phyloP scores from a whole-genome alignment of 2,329 filamentous ascomycete species.

The Colletotrichum sp. region DNA sequence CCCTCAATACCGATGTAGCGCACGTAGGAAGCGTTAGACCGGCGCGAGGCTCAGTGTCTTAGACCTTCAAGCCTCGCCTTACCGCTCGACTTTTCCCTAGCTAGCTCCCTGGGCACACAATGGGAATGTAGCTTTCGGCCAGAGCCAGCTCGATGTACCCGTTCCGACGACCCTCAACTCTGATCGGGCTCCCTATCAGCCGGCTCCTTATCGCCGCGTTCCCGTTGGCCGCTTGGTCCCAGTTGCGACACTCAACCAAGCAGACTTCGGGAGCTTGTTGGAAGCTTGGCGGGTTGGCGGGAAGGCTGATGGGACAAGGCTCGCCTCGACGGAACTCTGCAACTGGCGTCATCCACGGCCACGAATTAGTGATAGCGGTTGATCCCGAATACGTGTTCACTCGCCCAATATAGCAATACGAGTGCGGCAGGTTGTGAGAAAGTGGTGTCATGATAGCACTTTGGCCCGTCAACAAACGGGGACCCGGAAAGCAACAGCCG shows the following conservation, averaged over 20 bases:
- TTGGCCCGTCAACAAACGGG: slow-evolving; percentile 1
- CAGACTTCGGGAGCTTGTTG: slow-evolving; percentile 5
- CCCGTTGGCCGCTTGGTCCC: background rate
- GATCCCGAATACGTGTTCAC: background rate
- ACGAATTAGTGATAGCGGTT: background rate
- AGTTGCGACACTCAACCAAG: background rate
- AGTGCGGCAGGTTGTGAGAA: background rate
- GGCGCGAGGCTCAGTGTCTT: slow-evolving; percentile 10
- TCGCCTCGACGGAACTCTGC: background rate
- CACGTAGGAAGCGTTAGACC: slow-evolving; percentile 4
- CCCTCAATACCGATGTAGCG: slow-evolving; percentile 1
- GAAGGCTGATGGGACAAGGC: background rate
- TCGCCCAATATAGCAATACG: background rate
- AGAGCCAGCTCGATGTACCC: background rate
- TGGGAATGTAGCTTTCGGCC: background rate
- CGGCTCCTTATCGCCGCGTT: slow-evolving; percentile 4
- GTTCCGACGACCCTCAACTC: slow-evolving; percentile 4
- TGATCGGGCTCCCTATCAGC: background rate
- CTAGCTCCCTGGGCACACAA: background rate
- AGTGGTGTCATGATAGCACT: slow-evolving; percentile 15
- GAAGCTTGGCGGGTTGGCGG: background rate
- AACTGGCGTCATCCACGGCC: background rate
- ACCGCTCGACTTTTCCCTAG: background rate
- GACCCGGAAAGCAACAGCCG: slow-evolving; percentile 8
- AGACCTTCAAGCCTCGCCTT: slow-evolving; percentile 8